These are phyloP conservation scores for Talaromyces marneffei DNA, from an alignment of 2,329 filamentous ascomycete genomes.

Conservation along the genomic window DNA sequence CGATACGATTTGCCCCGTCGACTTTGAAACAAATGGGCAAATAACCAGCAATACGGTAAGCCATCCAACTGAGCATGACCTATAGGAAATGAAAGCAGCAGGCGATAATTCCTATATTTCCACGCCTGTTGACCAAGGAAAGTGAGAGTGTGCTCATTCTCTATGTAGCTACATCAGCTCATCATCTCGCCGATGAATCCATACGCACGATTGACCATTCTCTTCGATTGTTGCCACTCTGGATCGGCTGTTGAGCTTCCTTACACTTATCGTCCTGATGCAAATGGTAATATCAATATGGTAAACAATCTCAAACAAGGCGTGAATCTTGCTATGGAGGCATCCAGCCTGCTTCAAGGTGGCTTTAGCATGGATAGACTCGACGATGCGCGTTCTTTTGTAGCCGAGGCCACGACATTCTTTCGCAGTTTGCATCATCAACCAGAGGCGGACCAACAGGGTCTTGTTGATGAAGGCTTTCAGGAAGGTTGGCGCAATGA, in stretches of 20 bases:
- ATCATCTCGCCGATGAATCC: constrained; percentile 49
- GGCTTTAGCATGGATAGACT: constrained; percentile 25
- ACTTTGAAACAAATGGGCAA: constrained; percentile 49
- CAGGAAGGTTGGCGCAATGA: constrained; percentile 43
- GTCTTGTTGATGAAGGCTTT: constrained; percentile 42
- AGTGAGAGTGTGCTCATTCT: background rate
- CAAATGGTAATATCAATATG: constrained; percentile 51
- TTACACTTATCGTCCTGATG: constrained; percentile 53
- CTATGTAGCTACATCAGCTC: constrained; percentile 41
- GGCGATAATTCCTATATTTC: background rate
- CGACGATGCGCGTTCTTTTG: constrained; percentile 12
- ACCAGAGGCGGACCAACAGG: constrained; percentile 41
- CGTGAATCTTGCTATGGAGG: constrained; percentile 46
- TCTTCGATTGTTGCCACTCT: constrained; percentile 59
- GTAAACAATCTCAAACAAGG: constrained; percentile 53
- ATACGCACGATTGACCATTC: constrained; percentile 48
- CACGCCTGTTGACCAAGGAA: background rate
- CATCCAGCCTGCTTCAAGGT: constrained; percentile 45
- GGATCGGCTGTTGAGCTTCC: constrained; percentile 56
- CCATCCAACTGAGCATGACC: background rate
- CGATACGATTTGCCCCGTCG: constrained; percentile 51
- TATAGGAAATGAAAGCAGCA: background rate
- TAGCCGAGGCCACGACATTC: constrained; percentile 12
- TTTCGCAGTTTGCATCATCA: constrained; percentile 13
- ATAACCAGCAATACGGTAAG: constrained; percentile 44